These are phyloP conservation scores for Basipetospora chlamydospora DNA, from an alignment of 2,329 filamentous ascomycete genomes.

Conservation along the genomic window DNA sequence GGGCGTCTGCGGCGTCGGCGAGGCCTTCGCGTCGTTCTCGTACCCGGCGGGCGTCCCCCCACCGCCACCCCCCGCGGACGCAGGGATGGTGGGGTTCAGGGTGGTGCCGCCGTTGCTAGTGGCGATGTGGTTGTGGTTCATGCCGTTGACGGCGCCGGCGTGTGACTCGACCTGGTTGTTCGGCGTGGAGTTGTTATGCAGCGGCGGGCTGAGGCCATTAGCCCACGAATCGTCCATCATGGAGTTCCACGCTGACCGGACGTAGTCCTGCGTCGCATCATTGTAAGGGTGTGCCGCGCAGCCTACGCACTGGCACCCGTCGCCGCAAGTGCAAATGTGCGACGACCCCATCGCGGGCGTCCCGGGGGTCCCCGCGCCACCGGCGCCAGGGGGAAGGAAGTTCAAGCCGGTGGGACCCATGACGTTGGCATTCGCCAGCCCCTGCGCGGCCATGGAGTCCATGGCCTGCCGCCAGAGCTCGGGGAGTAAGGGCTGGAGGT, in stretches of 20 bases:
- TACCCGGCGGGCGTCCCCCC: neutral
- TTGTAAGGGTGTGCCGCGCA: constrained; percentile 57
- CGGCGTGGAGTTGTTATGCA: neutral
- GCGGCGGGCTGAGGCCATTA: constrained; percentile 5
- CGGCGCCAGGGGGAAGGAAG: too few relatives aligned
- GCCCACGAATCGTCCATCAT: constrained; percentile 20
- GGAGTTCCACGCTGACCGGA: constrained; percentile 31
- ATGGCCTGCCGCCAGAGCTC: constrained; percentile 36
- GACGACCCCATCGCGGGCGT: constrained; percentile 14
- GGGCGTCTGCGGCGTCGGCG: constrained; percentile 28
- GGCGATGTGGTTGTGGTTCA: neutral
- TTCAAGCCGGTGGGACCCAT: constrained; percentile 2
- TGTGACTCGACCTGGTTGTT: too few relatives aligned
- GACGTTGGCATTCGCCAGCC: neutral
- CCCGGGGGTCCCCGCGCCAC: neutral
- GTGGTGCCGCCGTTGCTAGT: neutral
- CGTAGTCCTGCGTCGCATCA: constrained; percentile 39
- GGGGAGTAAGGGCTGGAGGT: constrained; percentile 38
- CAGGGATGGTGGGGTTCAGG: neutral
- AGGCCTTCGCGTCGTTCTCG: constrained; percentile 16
- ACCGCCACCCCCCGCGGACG: too few relatives aligned
- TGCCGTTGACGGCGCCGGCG: neutral
- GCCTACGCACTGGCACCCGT: constrained; percentile 51
- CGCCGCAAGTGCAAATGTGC: constrained; percentile 46
- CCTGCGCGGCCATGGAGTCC: constrained; percentile 16